Evolutionary conservation across 441 rosid genomes (phyloP).

Genomic region (Syzygium syzygioides): DNA sequence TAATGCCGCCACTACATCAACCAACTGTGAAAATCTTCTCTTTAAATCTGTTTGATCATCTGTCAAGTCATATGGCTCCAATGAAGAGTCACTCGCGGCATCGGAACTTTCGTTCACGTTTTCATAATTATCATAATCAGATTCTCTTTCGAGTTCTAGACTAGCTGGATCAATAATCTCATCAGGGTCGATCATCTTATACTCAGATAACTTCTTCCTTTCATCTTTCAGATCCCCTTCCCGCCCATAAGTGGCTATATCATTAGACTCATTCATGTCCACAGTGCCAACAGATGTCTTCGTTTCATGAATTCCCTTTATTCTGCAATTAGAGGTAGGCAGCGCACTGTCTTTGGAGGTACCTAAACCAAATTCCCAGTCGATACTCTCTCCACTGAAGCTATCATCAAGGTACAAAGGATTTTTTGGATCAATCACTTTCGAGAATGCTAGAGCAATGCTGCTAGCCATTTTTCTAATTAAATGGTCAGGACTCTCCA

Average conservation of each 20-base stretch:
- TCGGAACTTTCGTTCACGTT: conserved; percentile 58
- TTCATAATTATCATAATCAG: conserved; percentile 52
- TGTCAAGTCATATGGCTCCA: conserved; percentile 88
- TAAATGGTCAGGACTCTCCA: conserved; percentile 76
- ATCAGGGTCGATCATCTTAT: conserved; percentile 70
- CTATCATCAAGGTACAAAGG: conserved; percentile 89
- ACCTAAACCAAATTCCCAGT: conserved; percentile 81
- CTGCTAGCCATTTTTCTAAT: conserved; percentile 87
- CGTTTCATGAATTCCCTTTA: conserved; percentile 24
- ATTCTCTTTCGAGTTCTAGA: conserved; percentile 47
- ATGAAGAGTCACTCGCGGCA: conserved; percentile 64
- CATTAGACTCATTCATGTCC: conserved; percentile 22
- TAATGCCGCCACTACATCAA: conserved; percentile 91
- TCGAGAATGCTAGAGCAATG: conserved; percentile 81
- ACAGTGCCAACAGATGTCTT: conserved; percentile 26
- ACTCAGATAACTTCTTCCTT: conserved; percentile 36
- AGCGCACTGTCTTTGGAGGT: conserved; percentile 25
- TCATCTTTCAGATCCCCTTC: conserved; percentile 27
- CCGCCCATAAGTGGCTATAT: conserved; percentile 14
- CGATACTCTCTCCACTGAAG: conserved; percentile 55
- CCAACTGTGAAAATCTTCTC: conserved; percentile 66
- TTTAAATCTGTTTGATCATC: conserved; percentile 82
- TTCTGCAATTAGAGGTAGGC: conserved; percentile 20
- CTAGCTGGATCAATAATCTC: conserved; percentile 83
- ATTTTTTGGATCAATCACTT: conserved; percentile 81